Percentiles rank a stretch among this genome's conserved stretches.
These are phyloP conservation scores for Allium fistulosum DNA, from an alignment of 106 monocot species.

Conservation along the genomic window DNA sequence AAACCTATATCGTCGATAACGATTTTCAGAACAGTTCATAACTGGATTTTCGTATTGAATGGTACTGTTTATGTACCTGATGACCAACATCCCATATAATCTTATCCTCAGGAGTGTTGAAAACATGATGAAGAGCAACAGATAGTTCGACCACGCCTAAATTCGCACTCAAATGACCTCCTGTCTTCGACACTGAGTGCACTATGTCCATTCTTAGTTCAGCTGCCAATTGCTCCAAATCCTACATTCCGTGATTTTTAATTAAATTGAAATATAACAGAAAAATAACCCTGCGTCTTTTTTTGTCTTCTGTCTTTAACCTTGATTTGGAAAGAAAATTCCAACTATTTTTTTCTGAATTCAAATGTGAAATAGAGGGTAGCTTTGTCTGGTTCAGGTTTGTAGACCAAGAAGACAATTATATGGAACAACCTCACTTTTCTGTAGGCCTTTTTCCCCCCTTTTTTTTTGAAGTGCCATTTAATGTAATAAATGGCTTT, in stretches of 20 bases:
- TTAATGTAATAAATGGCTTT: too few relatives aligned
- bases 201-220: slow-evolving; percentile 79
- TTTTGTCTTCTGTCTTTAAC: too few relatives aligned
- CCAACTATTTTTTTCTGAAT: neutral
- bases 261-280: too few relatives aligned
- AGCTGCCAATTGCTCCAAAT: slow-evolving; percentile 66
- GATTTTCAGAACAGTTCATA: neutral
- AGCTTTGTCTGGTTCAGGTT: too few relatives aligned
- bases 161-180: slow-evolving; percentile 76
- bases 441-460: too few relatives aligned
- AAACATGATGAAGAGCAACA: slow-evolving; percentile 82
- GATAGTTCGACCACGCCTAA: slow-evolving; percentile 83
- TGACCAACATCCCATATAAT: slow-evolving; percentile 96
- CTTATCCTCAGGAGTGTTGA: slow-evolving; percentile 76
- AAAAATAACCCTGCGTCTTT: too few relatives aligned
- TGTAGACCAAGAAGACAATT: too few relatives aligned
- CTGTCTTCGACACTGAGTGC: slow-evolving; percentile 55
- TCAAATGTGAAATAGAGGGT: too few relatives aligned
- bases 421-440: too few relatives aligned
- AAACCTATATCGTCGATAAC: neutral
- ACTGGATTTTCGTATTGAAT: too few relatives aligned
- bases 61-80: slow-evolving; percentile 30
- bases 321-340: too few relatives aligned
- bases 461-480: too few relatives aligned
- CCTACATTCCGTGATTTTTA: slow-evolving; percentile 9